Evolutionary conservation across 345 rosid species (phyloP).

Genomic region (Euphorbia tirucalli): DNA sequence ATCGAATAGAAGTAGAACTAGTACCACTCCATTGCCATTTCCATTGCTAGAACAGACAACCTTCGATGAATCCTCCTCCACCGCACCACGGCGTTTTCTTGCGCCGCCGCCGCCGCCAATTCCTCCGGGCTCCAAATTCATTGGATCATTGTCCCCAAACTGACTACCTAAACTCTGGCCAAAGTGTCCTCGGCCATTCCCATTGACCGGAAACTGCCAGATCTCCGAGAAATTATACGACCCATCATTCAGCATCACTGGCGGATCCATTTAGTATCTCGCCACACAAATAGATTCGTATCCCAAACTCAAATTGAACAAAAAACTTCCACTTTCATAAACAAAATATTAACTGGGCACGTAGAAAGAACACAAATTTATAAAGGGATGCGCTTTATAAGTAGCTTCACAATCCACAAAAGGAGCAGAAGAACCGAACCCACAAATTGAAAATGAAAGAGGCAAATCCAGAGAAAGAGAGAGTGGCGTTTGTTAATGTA

Average conservation of each 20-base stretch:
- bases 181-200: constrained; percentile 37
- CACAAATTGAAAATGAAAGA: constrained; percentile 4
- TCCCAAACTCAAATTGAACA: neutral
- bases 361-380: neutral
- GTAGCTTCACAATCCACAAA: constrained; percentile 7
- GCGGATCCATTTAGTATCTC: constrained; percentile 93
- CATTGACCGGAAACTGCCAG: constrained; percentile 70
- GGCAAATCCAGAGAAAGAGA: too few relatives aligned
- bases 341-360: neutral
- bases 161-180: constrained; percentile 43
- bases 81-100: constrained; percentile 55
- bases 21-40: constrained; percentile 40
- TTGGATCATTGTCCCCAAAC: constrained; percentile 40
- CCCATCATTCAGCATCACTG: constrained; percentile 56
- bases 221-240: constrained; percentile 62
- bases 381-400: neutral
- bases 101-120: constrained; percentile 30
- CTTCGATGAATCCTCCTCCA: constrained; percentile 49
- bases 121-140: constrained; percentile 38
- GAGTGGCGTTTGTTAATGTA: constrained; percentile 9
- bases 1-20: constrained; percentile 1
- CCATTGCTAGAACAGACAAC: constrained; percentile 44
- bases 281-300: neutral
- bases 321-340: neutral
- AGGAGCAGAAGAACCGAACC: constrained; percentile 12